Evolutionary conservation across 176 grass and related monocot species (phyloP), one percentile per base, ranked within the genome.

Genomic region (Urochloa ruziziensis): DNA sequence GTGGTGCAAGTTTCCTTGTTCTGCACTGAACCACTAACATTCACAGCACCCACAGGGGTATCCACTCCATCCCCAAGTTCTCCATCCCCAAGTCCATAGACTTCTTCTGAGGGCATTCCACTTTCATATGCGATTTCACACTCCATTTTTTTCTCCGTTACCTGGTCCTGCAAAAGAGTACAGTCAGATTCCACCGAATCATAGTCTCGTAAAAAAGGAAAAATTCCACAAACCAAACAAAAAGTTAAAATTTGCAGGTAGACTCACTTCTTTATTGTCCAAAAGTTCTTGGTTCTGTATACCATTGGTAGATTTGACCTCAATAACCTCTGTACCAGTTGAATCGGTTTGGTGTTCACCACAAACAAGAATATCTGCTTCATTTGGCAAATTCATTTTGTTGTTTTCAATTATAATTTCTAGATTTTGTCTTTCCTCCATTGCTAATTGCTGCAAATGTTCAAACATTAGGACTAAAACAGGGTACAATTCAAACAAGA

Each of bases 371-470:
- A 35, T 13, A 71, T 71, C 60, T 57, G 15, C 77, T 64, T 81
- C 35, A 44, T 75, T 28, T 17, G 8, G 25, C 21, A 76, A 36
- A 64, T 74, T 28, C 21, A 61, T 53, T 85, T 78, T 77, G 3
- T 28, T 78, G 43, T 57, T 71, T 76, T 86, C 79, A 43, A 11
- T 43, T 72, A 49, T 82, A 57, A 44, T n/a, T 82, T 34, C 83
- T 46, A 44, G 28, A 77, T 85, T 56, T 16, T 67, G 42, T 65
- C 56, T 64, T 71, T 34, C 78, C 64, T 91, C 81, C 24, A 40
- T 73, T 82, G 64, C 58, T 80, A 73, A 56, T 73, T 91, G 81
- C 85, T 84, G 73, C 44, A 90, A 48, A 90, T 29, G 37, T 65
- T 17, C 35, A 76, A 48, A 43, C 66, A 69, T 85, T 46, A 86